These are phyloP conservation scores for Termitomyces sp. DNA, from an alignment of 768 basidiomycete genomes.

Conservation along the genomic window DNA sequence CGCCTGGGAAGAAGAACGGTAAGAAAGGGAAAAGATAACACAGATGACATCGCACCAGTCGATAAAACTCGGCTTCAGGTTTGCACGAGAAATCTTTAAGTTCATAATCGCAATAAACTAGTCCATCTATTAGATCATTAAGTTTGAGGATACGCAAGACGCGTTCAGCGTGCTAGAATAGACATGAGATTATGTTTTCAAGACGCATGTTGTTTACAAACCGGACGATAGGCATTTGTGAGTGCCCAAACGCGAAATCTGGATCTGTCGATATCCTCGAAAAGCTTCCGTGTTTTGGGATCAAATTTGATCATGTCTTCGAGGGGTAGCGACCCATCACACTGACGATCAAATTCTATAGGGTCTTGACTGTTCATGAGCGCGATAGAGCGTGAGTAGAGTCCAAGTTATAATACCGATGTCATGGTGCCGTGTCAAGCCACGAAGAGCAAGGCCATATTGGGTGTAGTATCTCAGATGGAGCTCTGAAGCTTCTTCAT, in stretches of 20 bases:
- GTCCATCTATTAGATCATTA: slow-evolving; percentile 68
- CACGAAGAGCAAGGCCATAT: slow-evolving; percentile 82
- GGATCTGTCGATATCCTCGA: slow-evolving; percentile 74
- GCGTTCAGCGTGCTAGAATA: slow-evolving; percentile 69
- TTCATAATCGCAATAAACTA: slow-evolving; percentile 79
- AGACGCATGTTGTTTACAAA: slow-evolving; percentile 28
- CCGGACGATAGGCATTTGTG: slow-evolving; percentile 80
- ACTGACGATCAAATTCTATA: slow-evolving; percentile 79
- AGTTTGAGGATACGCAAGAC: slow-evolving; percentile 74
- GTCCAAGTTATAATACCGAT: slow-evolving; percentile 46
- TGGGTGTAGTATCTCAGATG: slow-evolving; percentile 73
- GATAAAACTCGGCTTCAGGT: slow-evolving; percentile 72
- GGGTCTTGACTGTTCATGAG: slow-evolving; percentile 45
- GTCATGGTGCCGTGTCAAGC: slow-evolving; percentile 70
- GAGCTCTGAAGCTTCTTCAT: slow-evolving; percentile 65
- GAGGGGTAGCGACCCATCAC: slow-evolving; percentile 80
- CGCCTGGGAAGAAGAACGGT: slow-evolving; percentile 41
- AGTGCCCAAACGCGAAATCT: slow-evolving; percentile 82
- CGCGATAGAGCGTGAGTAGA: background rate
- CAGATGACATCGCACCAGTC: slow-evolving; percentile 40
- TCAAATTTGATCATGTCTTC: slow-evolving; percentile 74
- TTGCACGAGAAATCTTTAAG: slow-evolving; percentile 72
- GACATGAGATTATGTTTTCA: background rate
- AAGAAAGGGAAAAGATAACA: background rate
- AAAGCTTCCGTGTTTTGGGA: slow-evolving; percentile 56